phyloP scores from a whole-genome alignment of 2,329 filamentous ascomycete species.

The Coniochaeta hoffmannii region DNA sequence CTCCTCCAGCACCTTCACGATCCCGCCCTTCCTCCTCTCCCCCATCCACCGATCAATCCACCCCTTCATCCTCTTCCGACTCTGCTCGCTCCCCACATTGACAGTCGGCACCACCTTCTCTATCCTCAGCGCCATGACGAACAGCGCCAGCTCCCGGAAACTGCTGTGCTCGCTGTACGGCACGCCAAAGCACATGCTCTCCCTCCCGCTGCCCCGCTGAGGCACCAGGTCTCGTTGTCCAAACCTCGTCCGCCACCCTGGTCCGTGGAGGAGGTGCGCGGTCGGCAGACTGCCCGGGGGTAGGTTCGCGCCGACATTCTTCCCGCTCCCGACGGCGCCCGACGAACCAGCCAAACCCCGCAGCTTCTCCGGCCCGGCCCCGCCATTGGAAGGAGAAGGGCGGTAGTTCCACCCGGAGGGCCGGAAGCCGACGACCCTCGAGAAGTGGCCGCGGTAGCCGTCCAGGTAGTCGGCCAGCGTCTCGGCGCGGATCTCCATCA shows the following conservation, averaged over 20 bases:
- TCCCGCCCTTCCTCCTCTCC: constrained; percentile 49
- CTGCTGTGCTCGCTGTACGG: constrained; percentile 95
- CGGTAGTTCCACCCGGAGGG: constrained; percentile 94
- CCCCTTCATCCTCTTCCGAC: constrained; percentile 52
- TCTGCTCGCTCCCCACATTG: constrained; percentile 60
- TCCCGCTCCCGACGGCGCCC: neutral
- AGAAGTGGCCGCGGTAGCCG: constrained; percentile 72
- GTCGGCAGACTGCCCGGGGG: constrained; percentile 42
- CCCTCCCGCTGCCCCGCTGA: constrained; percentile 74
- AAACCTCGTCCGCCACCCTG: constrained; percentile 72
- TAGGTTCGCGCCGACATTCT: constrained; percentile 48
- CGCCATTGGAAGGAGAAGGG: constrained; percentile 53
- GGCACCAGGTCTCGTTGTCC: constrained; percentile 64
- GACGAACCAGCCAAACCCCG: neutral
- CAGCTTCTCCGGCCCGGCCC: neutral
- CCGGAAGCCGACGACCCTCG: constrained; percentile 80
- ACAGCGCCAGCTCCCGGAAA: constrained; percentile 90
- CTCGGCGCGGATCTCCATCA: constrained; percentile 89
- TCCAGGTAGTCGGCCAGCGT: constrained; percentile 86
- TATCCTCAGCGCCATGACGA: constrained; percentile 79
- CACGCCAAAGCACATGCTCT: constrained; percentile 85
- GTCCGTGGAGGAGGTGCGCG: constrained; percentile 43
- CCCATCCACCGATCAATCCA: constrained; percentile 58
- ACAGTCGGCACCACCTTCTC: constrained; percentile 91
- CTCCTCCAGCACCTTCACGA: constrained; percentile 37